Conservation (phyloP, 2,329 filamentous ascomycete genomes). For the Stagonosporopsis rhizophila region DNA sequence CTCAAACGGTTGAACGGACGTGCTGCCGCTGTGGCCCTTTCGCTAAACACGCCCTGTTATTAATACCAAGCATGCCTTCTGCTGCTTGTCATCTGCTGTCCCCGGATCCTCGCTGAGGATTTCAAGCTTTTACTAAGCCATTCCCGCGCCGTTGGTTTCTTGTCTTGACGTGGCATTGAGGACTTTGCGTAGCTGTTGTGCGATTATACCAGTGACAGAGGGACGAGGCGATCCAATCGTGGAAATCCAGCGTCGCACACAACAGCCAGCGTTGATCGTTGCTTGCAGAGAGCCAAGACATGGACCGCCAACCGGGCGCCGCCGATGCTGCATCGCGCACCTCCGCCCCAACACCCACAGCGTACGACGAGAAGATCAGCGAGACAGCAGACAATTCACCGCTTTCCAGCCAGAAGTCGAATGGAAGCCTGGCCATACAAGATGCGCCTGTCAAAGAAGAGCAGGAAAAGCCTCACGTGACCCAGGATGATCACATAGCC, state of each 20-base stretch:
- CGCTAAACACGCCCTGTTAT: constrained; percentile 1
- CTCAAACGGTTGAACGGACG: constrained; percentile 15
- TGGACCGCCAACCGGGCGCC: constrained; percentile 9
- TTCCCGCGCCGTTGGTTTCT: not conserved
- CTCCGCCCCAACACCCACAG: not conserved
- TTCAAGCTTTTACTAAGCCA: not conserved
- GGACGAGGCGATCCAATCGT: no score
- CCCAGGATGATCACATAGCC: constrained; percentile 8
- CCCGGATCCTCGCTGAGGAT: not conserved
- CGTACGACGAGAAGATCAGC: constrained; percentile 24
- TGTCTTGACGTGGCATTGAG: not conserved
- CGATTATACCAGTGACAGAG: not conserved
- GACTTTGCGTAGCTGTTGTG: not conserved
- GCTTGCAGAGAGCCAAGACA: not conserved
- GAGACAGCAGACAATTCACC: constrained; percentile 9
- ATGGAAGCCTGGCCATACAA: constrained; percentile 14
- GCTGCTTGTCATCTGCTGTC: not conserved
- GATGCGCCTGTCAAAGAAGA: constrained; percentile 13
- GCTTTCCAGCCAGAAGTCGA: constrained; percentile 24
- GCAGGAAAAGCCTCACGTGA: constrained; percentile 26
- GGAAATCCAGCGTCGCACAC: not conserved
- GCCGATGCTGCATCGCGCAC: constrained; percentile 6
- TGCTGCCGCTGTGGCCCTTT: constrained; percentile 3
- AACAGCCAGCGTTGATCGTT: not conserved
- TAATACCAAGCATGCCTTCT: not conserved